These are phyloP conservation scores for Vigna mungo DNA, from an alignment of 306 rosid species.

Conservation along the genomic window DNA sequence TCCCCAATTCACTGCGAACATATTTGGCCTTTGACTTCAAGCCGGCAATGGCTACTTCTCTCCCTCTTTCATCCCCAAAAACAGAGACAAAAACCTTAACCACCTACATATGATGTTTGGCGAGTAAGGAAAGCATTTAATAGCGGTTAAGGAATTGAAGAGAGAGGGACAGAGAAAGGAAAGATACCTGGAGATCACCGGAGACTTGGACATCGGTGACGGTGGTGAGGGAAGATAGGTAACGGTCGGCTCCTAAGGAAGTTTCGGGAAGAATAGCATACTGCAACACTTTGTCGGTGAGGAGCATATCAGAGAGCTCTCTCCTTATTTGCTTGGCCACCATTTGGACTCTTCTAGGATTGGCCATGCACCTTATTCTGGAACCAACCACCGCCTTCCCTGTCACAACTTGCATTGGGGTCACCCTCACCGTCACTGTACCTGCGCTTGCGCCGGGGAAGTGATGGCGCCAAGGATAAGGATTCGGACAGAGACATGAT, in stretches of 20 bases:
- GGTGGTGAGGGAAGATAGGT: conserved; percentile 90
- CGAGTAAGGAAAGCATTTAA: too few species aligned
- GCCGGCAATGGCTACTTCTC: conserved; percentile 88
- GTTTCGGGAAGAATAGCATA: conserved; percentile 86
- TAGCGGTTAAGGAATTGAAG: background rate
- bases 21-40: conserved; percentile 91
- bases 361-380: conserved; percentile 79
- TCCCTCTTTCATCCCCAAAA: conserved; percentile 94
- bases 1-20: conserved; percentile 81
- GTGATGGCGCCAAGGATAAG: conserved; percentile 23
- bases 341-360: conserved; percentile 90
- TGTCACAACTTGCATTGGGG: background rate
- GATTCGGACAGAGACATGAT: conserved; percentile 28
- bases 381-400: conserved; percentile 17
- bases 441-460: background rate
- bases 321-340: conserved; percentile 90
- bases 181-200: conserved; percentile 74
- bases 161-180: background rate
- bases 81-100: conserved; percentile 92
- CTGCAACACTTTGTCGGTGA: conserved; percentile 79
- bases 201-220: conserved; percentile 89
- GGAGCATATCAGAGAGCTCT: conserved; percentile 93
- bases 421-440: background rate
- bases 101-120: conserved; percentile 51
- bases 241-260: conserved; percentile 86